phyloP scores from a whole-genome alignment of 2,329 filamentous ascomycete species.

The Cladophialophora yegresii region DNA sequence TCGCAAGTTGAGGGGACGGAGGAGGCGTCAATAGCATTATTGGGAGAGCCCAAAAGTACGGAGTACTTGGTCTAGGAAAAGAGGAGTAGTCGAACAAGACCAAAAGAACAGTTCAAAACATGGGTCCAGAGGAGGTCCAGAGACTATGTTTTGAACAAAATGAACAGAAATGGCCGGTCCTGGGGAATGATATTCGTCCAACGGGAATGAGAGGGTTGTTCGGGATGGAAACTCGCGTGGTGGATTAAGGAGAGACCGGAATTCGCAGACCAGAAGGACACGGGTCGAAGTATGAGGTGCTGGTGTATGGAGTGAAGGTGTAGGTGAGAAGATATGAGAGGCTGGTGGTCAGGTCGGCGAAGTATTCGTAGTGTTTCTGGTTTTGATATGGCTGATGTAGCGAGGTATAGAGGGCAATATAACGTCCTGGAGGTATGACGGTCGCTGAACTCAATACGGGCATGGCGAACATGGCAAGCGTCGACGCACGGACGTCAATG shows the following conservation, averaged over 20 bases:
- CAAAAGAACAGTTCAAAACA: conserved; percentile 37
- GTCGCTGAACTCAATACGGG: conserved; percentile 19
- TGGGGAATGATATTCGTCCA: conserved; percentile 9
- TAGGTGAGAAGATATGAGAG: conserved; percentile 14
- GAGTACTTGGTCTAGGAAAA: conserved; percentile 36
- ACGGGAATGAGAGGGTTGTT: conserved; percentile 5
- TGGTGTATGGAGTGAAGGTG: conserved; percentile 9
- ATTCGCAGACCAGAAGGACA: conserved; percentile 22
- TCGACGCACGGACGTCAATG: conserved; percentile 30
- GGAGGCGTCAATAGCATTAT: conserved; percentile 51
- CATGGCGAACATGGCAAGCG: conserved; percentile 30
- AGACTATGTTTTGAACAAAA: conserved; percentile 29
- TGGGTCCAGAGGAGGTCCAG: conserved; percentile 35
- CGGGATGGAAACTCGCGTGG: background rate
- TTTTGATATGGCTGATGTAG: conserved; percentile 26
- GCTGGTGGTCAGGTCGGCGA: conserved; percentile 16
- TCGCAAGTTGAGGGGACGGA: conserved; percentile 46
- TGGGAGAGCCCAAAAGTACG: conserved; percentile 46
- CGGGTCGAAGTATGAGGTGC: conserved; percentile 2
- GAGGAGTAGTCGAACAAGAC: conserved; percentile 32
- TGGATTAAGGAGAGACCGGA: conserved; percentile 17
- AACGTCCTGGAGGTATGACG: conserved; percentile 32
- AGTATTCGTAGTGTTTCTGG: conserved; percentile 22
- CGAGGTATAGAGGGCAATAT: conserved; percentile 34
- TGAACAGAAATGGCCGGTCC: conserved; percentile 30